Conservation (phyloP, 1,284 basidiomycete species). For the Sporisorium reilianum region DNA sequence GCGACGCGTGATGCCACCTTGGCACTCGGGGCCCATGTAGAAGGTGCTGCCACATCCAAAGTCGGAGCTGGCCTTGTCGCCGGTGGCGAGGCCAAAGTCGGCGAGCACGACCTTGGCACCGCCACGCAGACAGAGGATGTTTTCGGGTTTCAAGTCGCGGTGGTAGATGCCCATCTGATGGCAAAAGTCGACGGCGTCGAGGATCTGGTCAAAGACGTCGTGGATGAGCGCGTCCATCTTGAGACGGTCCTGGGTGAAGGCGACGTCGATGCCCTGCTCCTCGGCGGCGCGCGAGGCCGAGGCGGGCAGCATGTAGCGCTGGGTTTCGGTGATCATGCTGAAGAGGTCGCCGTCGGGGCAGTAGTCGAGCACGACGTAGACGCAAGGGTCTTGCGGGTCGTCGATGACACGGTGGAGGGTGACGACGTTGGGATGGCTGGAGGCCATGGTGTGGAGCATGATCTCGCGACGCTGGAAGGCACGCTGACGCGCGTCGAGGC, state of each 20-base stretch:
- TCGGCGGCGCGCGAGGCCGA: conserved; percentile 39
- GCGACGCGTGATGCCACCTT: conserved; percentile 77
- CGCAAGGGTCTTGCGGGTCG: conserved; percentile 72
- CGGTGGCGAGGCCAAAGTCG: conserved; percentile 96
- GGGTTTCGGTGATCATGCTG: conserved; percentile 77
- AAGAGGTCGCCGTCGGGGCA: conserved; percentile 92
- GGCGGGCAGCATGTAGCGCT: conserved; percentile 75
- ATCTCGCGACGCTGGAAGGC: conserved; percentile 84
- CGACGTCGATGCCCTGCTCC: conserved; percentile 44
- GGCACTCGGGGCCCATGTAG: conserved; percentile 97
- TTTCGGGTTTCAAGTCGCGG: conserved; percentile 97
- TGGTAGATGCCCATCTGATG: conserved; percentile 84
- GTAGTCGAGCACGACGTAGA: conserved; percentile 77
- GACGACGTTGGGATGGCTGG: conserved; percentile 84
- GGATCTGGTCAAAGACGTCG: conserved; percentile 73
- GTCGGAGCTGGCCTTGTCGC: conserved; percentile 85
- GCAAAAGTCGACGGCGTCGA: conserved; percentile 90
- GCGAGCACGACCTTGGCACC: conserved; percentile 88
- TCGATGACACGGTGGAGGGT: conserved; percentile 90
- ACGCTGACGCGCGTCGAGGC: conserved; percentile 78
- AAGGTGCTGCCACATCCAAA: conserved; percentile 96
- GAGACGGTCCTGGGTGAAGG: conserved; percentile 44
- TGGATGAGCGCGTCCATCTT: conserved; percentile 64
- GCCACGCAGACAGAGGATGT: conserved; percentile 83
- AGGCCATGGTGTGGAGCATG: conserved; percentile 75